Evolutionary conservation across 352 stramenopile genomes (phyloP).

Genomic region (Elongisporangium prolatum): DNA sequence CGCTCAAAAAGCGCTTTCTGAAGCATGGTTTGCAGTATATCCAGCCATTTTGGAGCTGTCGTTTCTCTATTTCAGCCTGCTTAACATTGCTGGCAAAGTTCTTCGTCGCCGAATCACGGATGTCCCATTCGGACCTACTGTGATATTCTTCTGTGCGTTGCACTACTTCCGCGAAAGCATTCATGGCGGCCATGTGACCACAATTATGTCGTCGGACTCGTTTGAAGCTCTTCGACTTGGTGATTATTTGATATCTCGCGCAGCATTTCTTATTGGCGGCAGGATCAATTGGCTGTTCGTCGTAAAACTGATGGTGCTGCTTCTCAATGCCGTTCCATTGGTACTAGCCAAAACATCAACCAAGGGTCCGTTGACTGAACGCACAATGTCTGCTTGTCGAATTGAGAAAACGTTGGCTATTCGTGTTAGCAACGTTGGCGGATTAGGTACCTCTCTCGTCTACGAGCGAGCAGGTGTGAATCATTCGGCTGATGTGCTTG

Average conservation of each 20-base stretch:
- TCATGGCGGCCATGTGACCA: constrained; percentile 26
- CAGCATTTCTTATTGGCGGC: constrained; percentile 24
- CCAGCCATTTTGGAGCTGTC: constrained; percentile 28
- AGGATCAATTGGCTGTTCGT: constrained; percentile 27
- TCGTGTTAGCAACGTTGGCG: constrained; percentile 18
- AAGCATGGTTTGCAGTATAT: constrained; percentile 50
- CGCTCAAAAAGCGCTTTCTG: constrained; percentile 29
- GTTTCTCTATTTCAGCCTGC: constrained; percentile 36
- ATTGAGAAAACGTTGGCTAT: constrained; percentile 23
- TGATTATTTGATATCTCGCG: constrained; percentile 30
- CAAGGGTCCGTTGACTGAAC: constrained; percentile 6
- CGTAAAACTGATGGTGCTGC: constrained; percentile 37
- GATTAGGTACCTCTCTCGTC: constrained; percentile 15
- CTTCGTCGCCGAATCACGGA: constrained; percentile 27
- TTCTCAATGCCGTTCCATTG: constrained; percentile 29
- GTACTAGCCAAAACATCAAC: constrained; percentile 13
- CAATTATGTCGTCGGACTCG: constrained; percentile 18
- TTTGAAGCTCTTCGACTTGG: constrained; percentile 22
- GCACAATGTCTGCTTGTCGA: not conserved
- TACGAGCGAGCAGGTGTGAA: constrained; percentile 7
- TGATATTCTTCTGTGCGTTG: constrained; percentile 28
- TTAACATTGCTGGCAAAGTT: constrained; percentile 39
- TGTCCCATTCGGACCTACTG: constrained; percentile 26
- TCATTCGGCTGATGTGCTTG: not conserved
- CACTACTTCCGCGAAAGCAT: constrained; percentile 25